A percentile compares a stretch with the other conserved stretches of the same genome.
These are phyloP conservation scores for Saccharum spontaneum DNA, from an alignment of 176 grass and related monocot species.

Conservation along the genomic window DNA sequence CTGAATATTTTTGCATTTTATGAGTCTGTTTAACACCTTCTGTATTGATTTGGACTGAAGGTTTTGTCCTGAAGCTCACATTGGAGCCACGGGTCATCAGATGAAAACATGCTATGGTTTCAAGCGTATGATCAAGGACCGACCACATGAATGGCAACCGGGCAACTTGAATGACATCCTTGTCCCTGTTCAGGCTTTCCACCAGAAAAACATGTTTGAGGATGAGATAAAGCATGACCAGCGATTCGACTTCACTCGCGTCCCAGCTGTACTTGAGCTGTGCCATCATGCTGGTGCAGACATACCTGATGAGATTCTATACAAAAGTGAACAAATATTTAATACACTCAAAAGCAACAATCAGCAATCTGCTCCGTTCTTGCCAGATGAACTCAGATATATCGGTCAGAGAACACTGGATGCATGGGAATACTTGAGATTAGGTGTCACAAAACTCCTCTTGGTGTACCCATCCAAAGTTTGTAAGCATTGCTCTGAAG, in stretches of 20 bases:
- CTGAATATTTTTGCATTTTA: conserved; percentile 11
- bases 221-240: conserved; percentile 80
- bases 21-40: conserved; percentile 21
- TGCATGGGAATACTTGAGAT: conserved; percentile 81
- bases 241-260: conserved; percentile 65
- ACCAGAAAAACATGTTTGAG: conserved; percentile 66
- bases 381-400: conserved; percentile 42
- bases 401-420: conserved; percentile 71
- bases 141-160: conserved; percentile 52
- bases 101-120: conserved; percentile 75
- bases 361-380: conserved; percentile 21
- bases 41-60: conserved; percentile 41
- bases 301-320: conserved; percentile 41
- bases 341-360: background rate
- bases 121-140: conserved; percentile 65
- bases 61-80: conserved; percentile 79
- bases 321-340: conserved; percentile 8
- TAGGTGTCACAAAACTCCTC: conserved; percentile 73
- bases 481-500: conserved; percentile 78
- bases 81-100: conserved; percentile 59
- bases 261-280: conserved; percentile 82
- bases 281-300: conserved; percentile 83
- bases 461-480: conserved; percentile 88
- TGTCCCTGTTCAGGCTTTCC: conserved; percentile 64
- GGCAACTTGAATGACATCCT: conserved; percentile 70